Base-by-base conservation (phyloP, 2,329 filamentous ascomycete genomes). In the Orbilia ellipsospora region DNA sequence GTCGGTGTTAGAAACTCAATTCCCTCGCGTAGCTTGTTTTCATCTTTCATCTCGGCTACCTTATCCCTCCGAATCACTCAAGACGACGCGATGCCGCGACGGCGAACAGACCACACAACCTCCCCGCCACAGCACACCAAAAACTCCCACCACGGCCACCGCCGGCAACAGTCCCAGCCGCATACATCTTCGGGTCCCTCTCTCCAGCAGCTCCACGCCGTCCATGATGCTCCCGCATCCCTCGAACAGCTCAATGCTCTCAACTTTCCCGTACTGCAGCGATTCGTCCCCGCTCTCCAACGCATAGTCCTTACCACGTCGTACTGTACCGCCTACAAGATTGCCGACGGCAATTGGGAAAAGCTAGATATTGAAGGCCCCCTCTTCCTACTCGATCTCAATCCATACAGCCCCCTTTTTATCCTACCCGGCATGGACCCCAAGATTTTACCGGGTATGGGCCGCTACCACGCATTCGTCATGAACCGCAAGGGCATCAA, bases 251-350 rank as follows among this genome's bases (percentile, higher is more conserved):
- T 75, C n/a, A 69, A 69, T 18, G 60, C 72, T 6, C 45, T 75
- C 12, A 75, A 75, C 54, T 69, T 69, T 45, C 64, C 72, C 1
- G 72, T 75, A n/a, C 45, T 75, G 8, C 64, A 69, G 23, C 59
- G 59, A 2, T 48, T 69, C 40, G 54, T 69, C 23, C 72, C 72
- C 0, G 10, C 72, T 0, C 31, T 75, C 15, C 60, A 57, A 10
- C 72, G 54, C 10, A 75, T 75, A 40, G 59, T 69, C 59, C 64
- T 64, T 15, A 64, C 57, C 12, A 69, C 72, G 10, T 64, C 72
- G 16, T 64, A 69, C 59, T 75, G 59, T 50, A 75, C 72, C 13
- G 72, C 72, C 3, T 75, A 69, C 60, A 69, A 65, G 31, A 75
- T 75, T 52, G n/a, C 45, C 1, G 18, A 65, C 16, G 59, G 60